Conservation (phyloP, 345 rosid genomes). For the Lumnitzera racemosa region DNA sequence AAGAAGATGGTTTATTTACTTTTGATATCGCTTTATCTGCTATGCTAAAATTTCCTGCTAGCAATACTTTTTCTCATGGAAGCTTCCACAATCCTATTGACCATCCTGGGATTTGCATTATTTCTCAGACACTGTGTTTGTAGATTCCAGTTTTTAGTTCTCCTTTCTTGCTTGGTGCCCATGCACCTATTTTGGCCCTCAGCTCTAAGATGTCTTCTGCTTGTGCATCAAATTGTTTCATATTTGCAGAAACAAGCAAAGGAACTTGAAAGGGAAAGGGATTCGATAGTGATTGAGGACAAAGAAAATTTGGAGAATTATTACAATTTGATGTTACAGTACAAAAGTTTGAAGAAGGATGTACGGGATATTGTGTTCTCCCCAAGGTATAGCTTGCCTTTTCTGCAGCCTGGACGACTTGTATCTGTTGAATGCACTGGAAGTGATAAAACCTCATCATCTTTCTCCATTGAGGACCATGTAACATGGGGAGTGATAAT, state of each 20-base stretch:
- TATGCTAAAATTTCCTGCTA: no score
- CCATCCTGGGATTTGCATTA: no score
- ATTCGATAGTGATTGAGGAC: conserved; percentile 83
- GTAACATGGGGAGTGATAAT: conserved; percentile 83
- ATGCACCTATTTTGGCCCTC: not conserved
- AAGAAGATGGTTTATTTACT: no score
- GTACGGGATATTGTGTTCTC: conserved; percentile 63
- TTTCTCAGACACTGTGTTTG: no score
- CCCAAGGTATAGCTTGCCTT: conserved; percentile 83
- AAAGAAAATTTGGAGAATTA: conserved; percentile 82
- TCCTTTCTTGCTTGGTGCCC: no score
- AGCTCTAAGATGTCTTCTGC: not conserved
- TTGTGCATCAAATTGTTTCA: not conserved
- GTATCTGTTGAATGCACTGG: conserved; percentile 47
- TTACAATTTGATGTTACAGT: conserved; percentile 69
- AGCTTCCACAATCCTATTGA: no score
- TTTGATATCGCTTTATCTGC: no score
- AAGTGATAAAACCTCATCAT: conserved; percentile 42
- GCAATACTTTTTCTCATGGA: no score
- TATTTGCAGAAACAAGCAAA: conserved; percentile 68
- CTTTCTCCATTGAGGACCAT: conserved; percentile 61
- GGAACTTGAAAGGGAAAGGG: conserved; percentile 73
- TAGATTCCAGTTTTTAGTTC: no score
- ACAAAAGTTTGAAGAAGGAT: conserved; percentile 71
- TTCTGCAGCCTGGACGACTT: conserved; percentile 74